phyloP scores from a whole-genome alignment of 306 rosid species.

The Prunus kanzakura region DNA sequence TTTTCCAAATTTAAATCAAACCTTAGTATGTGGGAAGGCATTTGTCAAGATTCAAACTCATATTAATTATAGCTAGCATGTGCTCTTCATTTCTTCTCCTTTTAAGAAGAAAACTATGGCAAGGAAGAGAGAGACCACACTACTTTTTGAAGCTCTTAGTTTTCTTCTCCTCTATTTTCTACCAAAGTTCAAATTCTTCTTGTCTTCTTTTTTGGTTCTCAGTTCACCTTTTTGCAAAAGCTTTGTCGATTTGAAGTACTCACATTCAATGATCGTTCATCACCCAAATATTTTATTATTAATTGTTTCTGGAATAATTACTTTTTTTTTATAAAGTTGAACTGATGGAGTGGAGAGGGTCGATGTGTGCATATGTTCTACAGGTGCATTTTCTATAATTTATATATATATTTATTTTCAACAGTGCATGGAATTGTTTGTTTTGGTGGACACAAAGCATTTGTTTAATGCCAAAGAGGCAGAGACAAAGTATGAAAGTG shows the following conservation, averaged over 20 bases:
- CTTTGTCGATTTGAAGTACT: conserved; percentile 36
- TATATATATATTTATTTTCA: neutral
- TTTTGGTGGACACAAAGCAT: neutral
- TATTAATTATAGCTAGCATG: neutral
- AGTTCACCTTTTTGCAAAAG: conserved; percentile 33
- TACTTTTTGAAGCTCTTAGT: conserved; percentile 4
- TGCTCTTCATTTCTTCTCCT: neutral
- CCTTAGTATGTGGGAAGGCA: neutral
- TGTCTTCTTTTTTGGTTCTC: conserved; percentile 39
- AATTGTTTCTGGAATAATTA: conserved; percentile 23
- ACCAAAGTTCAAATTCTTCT: conserved; percentile 11
- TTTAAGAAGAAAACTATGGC: conserved; percentile 21
- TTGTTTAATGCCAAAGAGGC: conserved; percentile 32
- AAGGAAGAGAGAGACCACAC: conserved; percentile 18
- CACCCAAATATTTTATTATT: conserved; percentile 25
- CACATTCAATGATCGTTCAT: conserved; percentile 42
- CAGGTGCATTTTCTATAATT: neutral
- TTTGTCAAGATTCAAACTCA: conserved; percentile 9
- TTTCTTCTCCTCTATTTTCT: neutral
- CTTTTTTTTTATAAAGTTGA: conserved; percentile 20
- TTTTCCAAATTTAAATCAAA: neutral
- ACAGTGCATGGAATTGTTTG: neutral
- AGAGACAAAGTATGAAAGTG: conserved; percentile 31
- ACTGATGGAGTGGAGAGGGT: conserved; percentile 22
- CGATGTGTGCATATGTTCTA: conserved; percentile 3